Conservation (phyloP, 1,139 yeast genomes). For the Saccharomycopsis hybrid region DNA sequence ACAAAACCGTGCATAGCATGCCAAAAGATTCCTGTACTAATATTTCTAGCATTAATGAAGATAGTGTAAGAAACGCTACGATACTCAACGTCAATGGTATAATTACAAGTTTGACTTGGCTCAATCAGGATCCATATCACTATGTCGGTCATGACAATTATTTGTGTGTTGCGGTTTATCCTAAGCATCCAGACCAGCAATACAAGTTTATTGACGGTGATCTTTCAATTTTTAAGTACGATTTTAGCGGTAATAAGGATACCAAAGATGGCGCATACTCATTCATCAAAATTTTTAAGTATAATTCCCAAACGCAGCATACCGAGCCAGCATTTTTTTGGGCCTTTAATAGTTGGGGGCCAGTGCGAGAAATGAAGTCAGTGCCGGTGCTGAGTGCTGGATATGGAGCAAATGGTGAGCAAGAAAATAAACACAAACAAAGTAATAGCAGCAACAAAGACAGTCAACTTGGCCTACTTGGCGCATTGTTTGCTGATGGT, state of each 20-base stretch:
- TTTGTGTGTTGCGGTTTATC: slow-evolving; percentile 4
- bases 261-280: background rate
- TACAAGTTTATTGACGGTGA: background rate
- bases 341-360: slow-evolving; percentile 11
- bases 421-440: background rate
- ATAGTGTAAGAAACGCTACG: background rate
- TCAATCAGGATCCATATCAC: slow-evolving; percentile 1
- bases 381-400: background rate
- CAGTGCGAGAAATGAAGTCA: background rate
- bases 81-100: slow-evolving; percentile 11
- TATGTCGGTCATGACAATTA: slow-evolving; percentile 1
- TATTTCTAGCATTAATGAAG: background rate
- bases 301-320: background rate
- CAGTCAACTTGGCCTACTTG: slow-evolving; percentile 2
- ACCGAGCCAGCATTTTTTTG: background rate
- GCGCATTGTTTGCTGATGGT: slow-evolving; percentile 14
- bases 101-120: slow-evolving; percentile 9
- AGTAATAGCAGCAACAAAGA: background rate
- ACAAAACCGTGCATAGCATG: background rate
- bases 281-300: slow-evolving; percentile 3
- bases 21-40: too few species aligned
- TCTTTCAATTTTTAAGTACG: slow-evolving; percentile 2
- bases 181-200: background rate
- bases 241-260: background rate
- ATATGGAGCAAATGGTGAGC: background rate